Evolutionary conservation across 2,329 filamentous ascomycete species (phyloP).

Genomic region (Aureobasidium sp.): DNA sequence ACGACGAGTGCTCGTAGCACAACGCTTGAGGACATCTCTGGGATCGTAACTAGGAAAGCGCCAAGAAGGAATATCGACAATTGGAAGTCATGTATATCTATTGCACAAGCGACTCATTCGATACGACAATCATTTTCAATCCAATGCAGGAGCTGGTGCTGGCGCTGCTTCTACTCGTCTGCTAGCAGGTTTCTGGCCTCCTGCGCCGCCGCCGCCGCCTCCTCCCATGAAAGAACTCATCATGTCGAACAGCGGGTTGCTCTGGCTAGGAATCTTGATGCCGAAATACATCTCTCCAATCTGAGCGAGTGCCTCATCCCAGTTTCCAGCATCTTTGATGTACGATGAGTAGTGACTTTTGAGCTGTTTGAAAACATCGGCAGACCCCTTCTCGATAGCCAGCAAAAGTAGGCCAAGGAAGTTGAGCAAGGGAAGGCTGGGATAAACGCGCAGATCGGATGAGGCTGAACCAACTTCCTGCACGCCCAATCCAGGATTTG

Average conservation of each 20-base stretch:
- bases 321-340: constrained; percentile 64
- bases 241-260: constrained; percentile 94
- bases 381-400: constrained; percentile 70
- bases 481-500: constrained; percentile 58
- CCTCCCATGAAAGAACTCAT: constrained; percentile 93
- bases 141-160: constrained; percentile 28
- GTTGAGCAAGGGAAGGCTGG: constrained; percentile 87
- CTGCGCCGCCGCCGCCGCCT: constrained; percentile 50
- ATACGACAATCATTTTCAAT: constrained; percentile 19
- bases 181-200: constrained; percentile 40
- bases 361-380: constrained; percentile 74
- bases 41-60: neutral
- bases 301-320: constrained; percentile 73
- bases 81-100: neutral
- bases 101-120: neutral
- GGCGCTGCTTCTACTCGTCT: constrained; percentile 41
- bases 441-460: constrained; percentile 72
- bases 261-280: constrained; percentile 79
- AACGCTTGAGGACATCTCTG: neutral
- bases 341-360: constrained; percentile 72
- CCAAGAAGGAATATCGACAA: neutral
- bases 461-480: constrained; percentile 73
- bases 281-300: constrained; percentile 97
- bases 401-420: constrained; percentile 82
- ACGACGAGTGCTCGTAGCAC: neutral